Evolutionary conservation across 192 early-diverging fungal species (phyloP).

Genomic region (Chytriomyces sp.): DNA sequence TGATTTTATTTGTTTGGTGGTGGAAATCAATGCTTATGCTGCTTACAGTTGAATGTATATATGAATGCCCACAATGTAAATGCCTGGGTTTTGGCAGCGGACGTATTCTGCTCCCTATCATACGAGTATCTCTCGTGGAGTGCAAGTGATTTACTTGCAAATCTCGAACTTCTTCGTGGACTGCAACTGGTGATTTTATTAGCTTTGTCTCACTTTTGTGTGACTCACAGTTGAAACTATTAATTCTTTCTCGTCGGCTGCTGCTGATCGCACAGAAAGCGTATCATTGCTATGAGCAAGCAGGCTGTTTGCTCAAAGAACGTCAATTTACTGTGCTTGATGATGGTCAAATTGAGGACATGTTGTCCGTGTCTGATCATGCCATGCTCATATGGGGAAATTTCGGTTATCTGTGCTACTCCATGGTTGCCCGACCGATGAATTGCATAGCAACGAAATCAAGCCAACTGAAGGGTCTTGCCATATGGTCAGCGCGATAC

Average conservation of each 20-base stretch:
- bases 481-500: constrained; percentile 17
- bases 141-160: constrained; percentile 60
- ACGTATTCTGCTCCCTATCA: constrained; percentile 60
- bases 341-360: constrained; percentile 6
- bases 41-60: constrained; percentile 56
- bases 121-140: constrained; percentile 71
- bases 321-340: constrained; percentile 6
- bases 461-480: neutral
- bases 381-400: constrained; percentile 43
- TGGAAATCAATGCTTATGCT: neutral
- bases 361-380: neutral
- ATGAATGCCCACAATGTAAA: constrained; percentile 61
- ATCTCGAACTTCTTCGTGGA: constrained; percentile 55
- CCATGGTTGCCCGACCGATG: constrained; percentile 41
- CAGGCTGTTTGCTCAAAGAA: constrained; percentile 22
- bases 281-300: constrained; percentile 69
- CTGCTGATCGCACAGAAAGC: constrained; percentile 49
- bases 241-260: neutral
- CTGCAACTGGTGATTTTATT: constrained; percentile 60
- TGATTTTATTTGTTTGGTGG: constrained; percentile 16
- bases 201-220: neutral
- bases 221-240: constrained; percentile 8
- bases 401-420: constrained; percentile 46
- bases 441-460: constrained; percentile 29
- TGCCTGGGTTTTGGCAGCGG: constrained; percentile 70